Percentiles rank a stretch among this genome's conserved stretches.
Evolutionary conservation across 176 grass and related monocot species (phyloP).

Genomic region (Poa pratensis): DNA sequence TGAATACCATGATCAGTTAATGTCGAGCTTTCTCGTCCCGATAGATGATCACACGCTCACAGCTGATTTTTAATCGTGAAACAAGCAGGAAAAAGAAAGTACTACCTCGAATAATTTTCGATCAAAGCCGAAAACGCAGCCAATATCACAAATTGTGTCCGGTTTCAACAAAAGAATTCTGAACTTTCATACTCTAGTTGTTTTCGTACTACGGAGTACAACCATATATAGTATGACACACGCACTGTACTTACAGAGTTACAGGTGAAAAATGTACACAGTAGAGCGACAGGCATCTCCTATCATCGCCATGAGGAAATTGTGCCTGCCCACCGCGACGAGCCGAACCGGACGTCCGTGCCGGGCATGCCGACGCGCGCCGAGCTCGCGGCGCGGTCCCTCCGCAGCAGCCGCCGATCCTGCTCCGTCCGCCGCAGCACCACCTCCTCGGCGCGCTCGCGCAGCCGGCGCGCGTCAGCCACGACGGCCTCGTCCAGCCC

Average conservation of each 20-base stretch:
- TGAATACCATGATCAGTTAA: too few relatives aligned
- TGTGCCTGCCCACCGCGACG: conserved; percentile 52
- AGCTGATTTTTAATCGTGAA: not conserved
- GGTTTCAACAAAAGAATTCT: conserved; percentile 12
- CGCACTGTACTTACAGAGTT: conserved; percentile 5
- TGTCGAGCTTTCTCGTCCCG: not conserved
- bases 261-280: not conserved
- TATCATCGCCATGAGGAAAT: conserved; percentile 19
- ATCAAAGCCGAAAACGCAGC: conserved; percentile 21
- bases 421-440: conserved; percentile 51
- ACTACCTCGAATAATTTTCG: not conserved
- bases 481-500: conserved; percentile 59
- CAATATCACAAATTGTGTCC: not conserved
- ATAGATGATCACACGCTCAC: not conserved
- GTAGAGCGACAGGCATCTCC: too few relatives aligned
- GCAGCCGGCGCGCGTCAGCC: conserved; percentile 39
- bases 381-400: conserved; percentile 54
- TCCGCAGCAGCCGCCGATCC: conserved; percentile 50
- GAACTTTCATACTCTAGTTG: not conserved
- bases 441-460: conserved; percentile 50
- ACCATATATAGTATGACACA: not conserved
- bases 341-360: conserved; percentile 53
- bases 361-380: conserved; percentile 37
- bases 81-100: not conserved
- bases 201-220: not conserved